Conservation (phyloP, 2,329 filamentous ascomycete species). For the Botrytis cinerea region DNA sequence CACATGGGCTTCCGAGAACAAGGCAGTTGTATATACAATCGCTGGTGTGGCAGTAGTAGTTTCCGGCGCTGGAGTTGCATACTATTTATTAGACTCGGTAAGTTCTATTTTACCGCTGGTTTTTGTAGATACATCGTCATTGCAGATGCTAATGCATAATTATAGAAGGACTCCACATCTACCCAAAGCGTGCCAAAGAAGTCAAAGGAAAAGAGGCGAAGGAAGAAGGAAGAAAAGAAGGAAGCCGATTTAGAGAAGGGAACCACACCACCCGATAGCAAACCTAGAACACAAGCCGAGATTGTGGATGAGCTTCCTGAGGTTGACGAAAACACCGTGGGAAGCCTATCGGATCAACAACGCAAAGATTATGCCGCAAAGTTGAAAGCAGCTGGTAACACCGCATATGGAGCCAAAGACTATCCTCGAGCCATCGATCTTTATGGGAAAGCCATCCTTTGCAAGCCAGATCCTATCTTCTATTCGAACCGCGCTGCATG, state of each 20-base stretch:
- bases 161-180: constrained; percentile 35
- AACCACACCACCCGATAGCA: constrained; percentile 45
- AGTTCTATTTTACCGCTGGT: constrained; percentile 36
- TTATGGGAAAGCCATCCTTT: constrained; percentile 93
- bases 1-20: constrained; percentile 92
- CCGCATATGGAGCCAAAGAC: constrained; percentile 91
- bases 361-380: constrained; percentile 86
- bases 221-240: constrained; percentile 76
- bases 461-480: constrained; percentile 96
- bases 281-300: constrained; percentile 56
- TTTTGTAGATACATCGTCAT: constrained; percentile 8
- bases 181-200: constrained; percentile 59
- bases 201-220: constrained; percentile 82
- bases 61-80: constrained; percentile 86
- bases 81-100: constrained; percentile 74
- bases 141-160: constrained; percentile 28
- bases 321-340: constrained; percentile 59
- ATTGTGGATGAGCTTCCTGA: constrained; percentile 70
- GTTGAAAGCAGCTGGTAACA: constrained; percentile 94
- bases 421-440: constrained; percentile 92
- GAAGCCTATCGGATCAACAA: constrained; percentile 58
- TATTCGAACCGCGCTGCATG: constrained; percentile 98
- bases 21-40: constrained; percentile 92
- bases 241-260: constrained; percentile 71
- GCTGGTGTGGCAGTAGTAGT: constrained; percentile 91